phyloP scores from a whole-genome alignment of 352 stramenopile genomes.

The Pythium monospermum region DNA sequence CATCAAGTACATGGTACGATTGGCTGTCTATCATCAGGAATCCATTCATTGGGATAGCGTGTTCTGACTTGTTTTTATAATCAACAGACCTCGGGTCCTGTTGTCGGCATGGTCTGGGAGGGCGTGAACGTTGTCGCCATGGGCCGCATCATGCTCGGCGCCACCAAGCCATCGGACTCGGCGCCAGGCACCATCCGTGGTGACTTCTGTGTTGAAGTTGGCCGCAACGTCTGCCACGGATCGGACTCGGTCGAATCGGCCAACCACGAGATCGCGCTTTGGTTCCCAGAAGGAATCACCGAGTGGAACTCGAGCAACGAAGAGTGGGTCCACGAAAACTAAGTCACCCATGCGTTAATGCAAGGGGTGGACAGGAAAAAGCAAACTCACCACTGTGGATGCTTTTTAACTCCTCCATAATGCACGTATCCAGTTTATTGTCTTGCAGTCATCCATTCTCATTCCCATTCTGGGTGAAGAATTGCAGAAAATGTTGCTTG shows the following conservation, averaged over 20 bases:
- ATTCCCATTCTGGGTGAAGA: not conserved
- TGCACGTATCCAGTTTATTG: slow-evolving; percentile 5
- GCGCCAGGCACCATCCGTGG: slow-evolving; percentile 96
- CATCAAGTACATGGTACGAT: slow-evolving; percentile 92
- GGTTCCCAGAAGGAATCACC: slow-evolving; percentile 94
- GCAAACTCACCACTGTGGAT: too few relatives aligned
- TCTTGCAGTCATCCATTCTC: not conserved
- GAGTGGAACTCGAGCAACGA: slow-evolving; percentile 89
- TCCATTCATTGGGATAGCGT: too few relatives aligned
- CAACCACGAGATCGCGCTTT: slow-evolving; percentile 97
- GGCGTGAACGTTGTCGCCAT: slow-evolving; percentile 91
- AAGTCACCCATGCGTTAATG: slow-evolving; percentile 22
- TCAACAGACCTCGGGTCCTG: slow-evolving; percentile 78
- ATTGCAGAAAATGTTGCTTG: too few relatives aligned
- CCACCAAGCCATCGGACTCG: slow-evolving; percentile 95
- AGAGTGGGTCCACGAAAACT: slow-evolving; percentile 97
- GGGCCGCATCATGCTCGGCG: slow-evolving; percentile 96
- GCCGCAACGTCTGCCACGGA: slow-evolving; percentile 96
- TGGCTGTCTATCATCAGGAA: too few relatives aligned
- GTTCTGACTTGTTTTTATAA: not conserved
- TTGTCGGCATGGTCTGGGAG: slow-evolving; percentile 94
- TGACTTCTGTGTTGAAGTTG: slow-evolving; percentile 94
- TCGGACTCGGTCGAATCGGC: slow-evolving; percentile 97
- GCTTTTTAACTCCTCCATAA: not conserved
- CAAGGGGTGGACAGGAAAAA: too few relatives aligned